A percentile compares a stretch with the other conserved stretches of the same genome.
Evolutionary conservation across 306 rosid species (phyloP).

Genomic region (Quercus aquifolioides): DNA sequence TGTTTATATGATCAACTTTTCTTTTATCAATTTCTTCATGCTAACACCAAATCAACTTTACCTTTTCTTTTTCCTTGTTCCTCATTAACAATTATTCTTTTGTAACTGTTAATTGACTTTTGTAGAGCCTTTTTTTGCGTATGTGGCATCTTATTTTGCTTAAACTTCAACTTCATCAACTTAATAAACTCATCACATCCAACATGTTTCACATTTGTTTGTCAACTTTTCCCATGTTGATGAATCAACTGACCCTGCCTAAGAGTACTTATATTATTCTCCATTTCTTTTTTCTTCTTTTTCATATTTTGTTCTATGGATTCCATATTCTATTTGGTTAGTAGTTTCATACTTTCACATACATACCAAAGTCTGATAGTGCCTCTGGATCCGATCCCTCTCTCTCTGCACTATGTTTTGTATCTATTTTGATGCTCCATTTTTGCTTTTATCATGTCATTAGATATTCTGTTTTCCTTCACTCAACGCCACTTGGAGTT

Average conservation of each 20-base stretch:
- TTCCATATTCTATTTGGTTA: constrained; percentile 34
- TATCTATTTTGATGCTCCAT: constrained; percentile 40
- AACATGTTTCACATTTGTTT: not conserved
- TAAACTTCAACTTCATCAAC: not conserved
- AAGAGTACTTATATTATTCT: not conserved
- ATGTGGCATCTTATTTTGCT: not conserved
- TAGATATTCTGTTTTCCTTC: constrained; percentile 39
- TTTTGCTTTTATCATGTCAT: constrained; percentile 16
- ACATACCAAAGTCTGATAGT: not conserved
- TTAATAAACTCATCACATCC: not conserved
- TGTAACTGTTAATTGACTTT: not conserved
- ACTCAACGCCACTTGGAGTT: constrained; percentile 33
- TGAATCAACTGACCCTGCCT: not conserved
- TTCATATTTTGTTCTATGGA: constrained; percentile 5
- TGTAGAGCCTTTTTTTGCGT: not conserved
- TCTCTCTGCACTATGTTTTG: constrained; percentile 22
- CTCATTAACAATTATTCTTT: not conserved
- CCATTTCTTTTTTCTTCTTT: not conserved
- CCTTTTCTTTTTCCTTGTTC: not conserved
- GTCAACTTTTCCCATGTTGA: not conserved
- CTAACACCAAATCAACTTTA: not conserved
- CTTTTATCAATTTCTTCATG: not conserved
- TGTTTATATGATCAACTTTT: not conserved
- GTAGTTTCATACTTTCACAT: constrained; percentile 9
- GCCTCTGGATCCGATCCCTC: constrained; percentile 4